These are phyloP conservation scores for Cutaneotrichosporon arboriforme DNA, from an alignment of 1,284 basidiomycete genomes.

Conservation along the genomic window DNA sequence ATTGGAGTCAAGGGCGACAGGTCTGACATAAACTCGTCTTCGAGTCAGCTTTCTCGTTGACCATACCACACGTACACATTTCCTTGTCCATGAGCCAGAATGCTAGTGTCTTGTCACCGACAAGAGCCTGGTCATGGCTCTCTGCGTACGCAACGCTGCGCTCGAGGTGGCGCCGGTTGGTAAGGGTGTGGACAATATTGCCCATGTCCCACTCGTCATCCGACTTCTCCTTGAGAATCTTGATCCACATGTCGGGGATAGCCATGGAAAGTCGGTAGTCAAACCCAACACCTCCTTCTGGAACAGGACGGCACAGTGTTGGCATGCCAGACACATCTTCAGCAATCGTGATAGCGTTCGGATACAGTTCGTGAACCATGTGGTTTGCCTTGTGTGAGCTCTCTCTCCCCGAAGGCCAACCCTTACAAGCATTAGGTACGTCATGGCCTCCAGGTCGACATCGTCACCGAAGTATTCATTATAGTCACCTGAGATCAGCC, in stretches of 20 bases:
- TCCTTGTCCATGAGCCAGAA: constrained; percentile 99
- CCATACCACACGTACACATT: constrained; percentile 66
- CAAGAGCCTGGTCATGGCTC: constrained; percentile 94
- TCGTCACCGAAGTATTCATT: constrained; percentile 91
- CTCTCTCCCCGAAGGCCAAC: too few species aligned
- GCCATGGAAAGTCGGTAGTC: constrained; percentile 98
- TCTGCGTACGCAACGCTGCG: constrained; percentile 93
- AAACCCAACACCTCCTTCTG: constrained; percentile 86
- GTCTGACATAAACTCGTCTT: constrained; percentile 94
- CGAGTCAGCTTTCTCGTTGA: neutral
- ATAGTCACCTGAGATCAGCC: constrained; percentile 60
- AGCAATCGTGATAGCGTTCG: constrained; percentile 79
- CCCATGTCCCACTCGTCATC: constrained; percentile 88
- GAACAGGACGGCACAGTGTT: constrained; percentile 73
- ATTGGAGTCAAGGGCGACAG: constrained; percentile 75
- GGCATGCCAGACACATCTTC: constrained; percentile 98
- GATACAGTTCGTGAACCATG: constrained; percentile 74
- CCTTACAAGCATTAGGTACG: constrained; percentile 91
- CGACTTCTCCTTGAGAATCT: constrained; percentile 83
- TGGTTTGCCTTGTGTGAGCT: constrained; percentile 70
- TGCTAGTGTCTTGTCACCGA: constrained; percentile 95
- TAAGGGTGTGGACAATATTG: constrained; percentile 82
- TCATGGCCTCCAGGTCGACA: constrained; percentile 83
- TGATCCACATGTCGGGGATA: constrained; percentile 99
- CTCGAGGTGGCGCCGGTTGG: constrained; percentile 82